Evolutionary conservation across 139 green algal species (phyloP).

Genomic region (Chlamydomonas urium): DNA sequence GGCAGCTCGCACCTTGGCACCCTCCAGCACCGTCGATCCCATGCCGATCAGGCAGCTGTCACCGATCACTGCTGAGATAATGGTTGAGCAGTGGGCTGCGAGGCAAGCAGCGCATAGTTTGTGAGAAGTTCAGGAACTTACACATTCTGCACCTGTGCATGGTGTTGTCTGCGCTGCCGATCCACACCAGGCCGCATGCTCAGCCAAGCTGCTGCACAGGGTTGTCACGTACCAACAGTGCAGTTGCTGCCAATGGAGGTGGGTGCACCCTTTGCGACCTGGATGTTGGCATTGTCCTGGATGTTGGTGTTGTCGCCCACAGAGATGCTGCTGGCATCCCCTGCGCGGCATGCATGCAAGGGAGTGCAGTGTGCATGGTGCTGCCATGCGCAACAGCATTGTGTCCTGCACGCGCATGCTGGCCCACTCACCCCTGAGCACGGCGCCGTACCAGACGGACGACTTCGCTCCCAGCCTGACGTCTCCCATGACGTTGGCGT

Average conservation of each 20-base stretch:
- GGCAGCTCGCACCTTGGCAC: constrained; percentile 54
- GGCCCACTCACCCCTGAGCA: constrained; percentile 71
- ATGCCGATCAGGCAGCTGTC: constrained; percentile 89
- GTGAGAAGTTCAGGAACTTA: background rate
- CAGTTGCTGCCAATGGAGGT: constrained; percentile 77
- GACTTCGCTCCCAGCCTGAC: constrained; percentile 75
- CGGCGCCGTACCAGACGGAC: constrained; percentile 87
- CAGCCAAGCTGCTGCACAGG: no score
- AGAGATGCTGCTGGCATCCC: constrained; percentile 86
- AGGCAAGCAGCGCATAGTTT: background rate
- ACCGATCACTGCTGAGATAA: constrained; percentile 82
- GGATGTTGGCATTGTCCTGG: constrained; percentile 84
- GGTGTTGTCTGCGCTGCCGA: constrained; percentile 1
- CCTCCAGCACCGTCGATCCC: constrained; percentile 86
- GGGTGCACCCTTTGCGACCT: constrained; percentile 67
- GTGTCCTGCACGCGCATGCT: background rate
- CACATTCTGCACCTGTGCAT: constrained; percentile 38
- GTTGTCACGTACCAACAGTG: constrained; percentile 39
- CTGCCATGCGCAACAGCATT: background rate
- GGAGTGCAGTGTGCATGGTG: background rate
- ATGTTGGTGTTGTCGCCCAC: constrained; percentile 85
- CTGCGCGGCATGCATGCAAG: constrained; percentile 15
- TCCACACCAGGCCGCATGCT: no score
- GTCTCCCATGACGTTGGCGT: constrained; percentile 86
- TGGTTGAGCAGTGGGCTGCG: constrained; percentile 63